Evolutionary conservation across 257 asterid genomes (phyloP), one percentile per base, ranked within the genome.

Genomic region (Forsythia suspensa): DNA sequence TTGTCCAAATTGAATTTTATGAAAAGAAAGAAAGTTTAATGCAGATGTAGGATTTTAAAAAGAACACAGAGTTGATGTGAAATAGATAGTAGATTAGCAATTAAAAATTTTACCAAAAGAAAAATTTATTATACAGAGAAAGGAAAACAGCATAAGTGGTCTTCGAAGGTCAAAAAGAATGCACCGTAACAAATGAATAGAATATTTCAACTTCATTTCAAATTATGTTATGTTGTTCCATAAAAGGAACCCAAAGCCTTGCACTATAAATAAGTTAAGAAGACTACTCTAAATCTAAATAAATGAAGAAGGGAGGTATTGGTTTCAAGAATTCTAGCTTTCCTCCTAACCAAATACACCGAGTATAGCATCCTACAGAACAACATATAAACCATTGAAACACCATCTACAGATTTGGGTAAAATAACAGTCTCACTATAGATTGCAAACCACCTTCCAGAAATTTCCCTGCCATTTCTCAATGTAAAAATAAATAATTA

Each of bases 371-470:
- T 36, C 65, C 51, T n/a, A 43, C 55, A 73, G 37, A 75, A 1
- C 59, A 24, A 72, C 43, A 3, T 18, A 40, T 8, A 52, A 74
- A 24, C 38, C 51, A 21, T 40, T 52, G 12, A 40, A 76, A 69
- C 9, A 24, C 38, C 15, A 69, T 74, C 61, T 4, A 65, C 40
- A 12, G 39, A 36, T 4, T 40, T 34, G n/a, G 29, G 21, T 11
- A 7, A 72, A 72, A 43, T 34, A 36, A 48, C 15, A 34, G 12
- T 29, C 74, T 36, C 6, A 70, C 48, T 55, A 77, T 67, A 48
- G 73, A 68, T 20, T 77, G 81, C 36, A 67, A 48, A 61, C 48
- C 52, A 79, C 18, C 8, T 52, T 74, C 75, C 70, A 61, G 42
- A 71, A 39, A 59, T 44, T 79, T 71, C 38, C 15, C 20, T 15